These are phyloP conservation scores for Blastocystis hominis DNA, from an alignment of 352 stramenopile genomes.

Conservation along the genomic window DNA sequence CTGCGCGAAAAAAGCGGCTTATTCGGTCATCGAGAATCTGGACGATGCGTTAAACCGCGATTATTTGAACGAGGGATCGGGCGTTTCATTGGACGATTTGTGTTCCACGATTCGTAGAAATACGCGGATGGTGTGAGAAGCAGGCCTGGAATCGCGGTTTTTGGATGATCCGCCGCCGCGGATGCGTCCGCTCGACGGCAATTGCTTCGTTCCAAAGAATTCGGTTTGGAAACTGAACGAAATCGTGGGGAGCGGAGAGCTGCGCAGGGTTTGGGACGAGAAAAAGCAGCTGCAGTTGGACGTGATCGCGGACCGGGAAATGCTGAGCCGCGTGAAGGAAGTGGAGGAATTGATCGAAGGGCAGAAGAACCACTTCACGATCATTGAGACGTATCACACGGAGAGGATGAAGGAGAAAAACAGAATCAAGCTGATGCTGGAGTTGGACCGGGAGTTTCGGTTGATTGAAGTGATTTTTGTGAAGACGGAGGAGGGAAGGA, in stretches of 20 bases:
- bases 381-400: background rate
- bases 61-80: background rate
- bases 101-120: background rate
- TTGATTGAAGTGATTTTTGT: background rate
- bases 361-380: background rate
- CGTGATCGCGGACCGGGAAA: background rate
- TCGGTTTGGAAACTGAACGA: background rate
- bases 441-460: background rate
- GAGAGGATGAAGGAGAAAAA: background rate
- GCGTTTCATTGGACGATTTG: background rate
- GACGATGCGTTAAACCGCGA: background rate
- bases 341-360: background rate
- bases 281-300: background rate
- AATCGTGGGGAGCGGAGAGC: no score
- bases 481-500: background rate
- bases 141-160: background rate
- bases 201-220: background rate
- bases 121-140: background rate
- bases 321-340: background rate
- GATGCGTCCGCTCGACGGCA: background rate
- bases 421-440: background rate
- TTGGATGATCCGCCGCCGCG: background rate
- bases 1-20: background rate
- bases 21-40: background rate
- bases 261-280: no score